Evolutionary conservation across 768 basidiomycete species (phyloP).

Genomic region (Rubroboletus satanas): DNA sequence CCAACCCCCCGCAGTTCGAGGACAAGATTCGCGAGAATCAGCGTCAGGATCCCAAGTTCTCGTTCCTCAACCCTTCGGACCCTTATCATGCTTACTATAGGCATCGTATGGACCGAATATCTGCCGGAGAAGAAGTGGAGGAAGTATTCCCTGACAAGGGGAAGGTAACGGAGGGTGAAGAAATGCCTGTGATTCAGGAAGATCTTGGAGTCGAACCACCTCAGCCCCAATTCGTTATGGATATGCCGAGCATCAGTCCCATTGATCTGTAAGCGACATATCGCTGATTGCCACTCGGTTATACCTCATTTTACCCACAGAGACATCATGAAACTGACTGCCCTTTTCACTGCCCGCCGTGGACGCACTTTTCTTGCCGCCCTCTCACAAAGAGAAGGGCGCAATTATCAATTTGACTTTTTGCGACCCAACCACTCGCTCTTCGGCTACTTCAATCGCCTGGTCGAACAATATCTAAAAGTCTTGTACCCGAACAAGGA

Average conservation of each 20-base stretch:
- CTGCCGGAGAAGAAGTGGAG: conserved; percentile 69
- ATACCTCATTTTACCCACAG: conserved; percentile 37
- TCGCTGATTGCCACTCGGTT: neutral
- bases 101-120: conserved; percentile 81
- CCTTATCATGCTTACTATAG: conserved; percentile 99
- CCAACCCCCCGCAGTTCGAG: conserved; percentile 89
- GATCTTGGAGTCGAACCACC: conserved; percentile 78
- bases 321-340: conserved; percentile 94
- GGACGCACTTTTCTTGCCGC: conserved; percentile 83
- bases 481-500: conserved; percentile 82
- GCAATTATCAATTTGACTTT: conserved; percentile 98
- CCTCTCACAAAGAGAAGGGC: conserved; percentile 83
- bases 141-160: conserved; percentile 48
- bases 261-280: conserved; percentile 78
- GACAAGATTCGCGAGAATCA: conserved; percentile 97
- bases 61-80: conserved; percentile 94
- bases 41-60: conserved; percentile 96
- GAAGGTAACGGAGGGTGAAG: conserved; percentile 35
- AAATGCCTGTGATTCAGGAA: conserved; percentile 36
- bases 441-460: conserved; percentile 93
- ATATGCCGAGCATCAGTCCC: conserved; percentile 80
- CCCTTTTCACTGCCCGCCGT: conserved; percentile 89
- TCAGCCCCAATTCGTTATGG: conserved; percentile 75
- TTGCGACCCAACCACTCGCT: conserved; percentile 93
- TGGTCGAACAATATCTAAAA: conserved; percentile 95